Conservation (phyloP, 345 rosid genomes). For the Physaria fendleri region DNA sequence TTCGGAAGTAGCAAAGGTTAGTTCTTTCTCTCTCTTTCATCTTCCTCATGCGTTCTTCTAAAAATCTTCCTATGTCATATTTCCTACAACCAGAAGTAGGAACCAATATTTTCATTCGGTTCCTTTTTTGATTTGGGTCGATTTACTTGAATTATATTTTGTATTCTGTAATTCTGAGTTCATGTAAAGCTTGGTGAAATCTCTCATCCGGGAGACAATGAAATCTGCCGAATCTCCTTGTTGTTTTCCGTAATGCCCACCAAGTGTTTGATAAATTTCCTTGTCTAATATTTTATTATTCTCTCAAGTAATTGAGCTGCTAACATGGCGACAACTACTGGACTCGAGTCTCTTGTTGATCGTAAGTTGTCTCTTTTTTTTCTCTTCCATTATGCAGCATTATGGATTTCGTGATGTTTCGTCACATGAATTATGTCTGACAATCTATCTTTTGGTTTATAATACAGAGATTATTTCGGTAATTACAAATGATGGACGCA, state of each 20-base stretch:
- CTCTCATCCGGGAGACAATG: background rate
- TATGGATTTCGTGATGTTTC: background rate
- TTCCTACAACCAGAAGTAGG: background rate
- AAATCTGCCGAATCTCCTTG: background rate
- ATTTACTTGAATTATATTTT: background rate
- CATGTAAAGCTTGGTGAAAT: background rate
- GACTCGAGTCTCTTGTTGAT: conserved; percentile 79
- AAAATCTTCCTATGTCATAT: background rate
- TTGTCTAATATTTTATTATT: background rate
- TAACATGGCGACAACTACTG: conserved; percentile 57
- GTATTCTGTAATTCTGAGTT: background rate
- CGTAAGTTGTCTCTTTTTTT: conserved; percentile 30
- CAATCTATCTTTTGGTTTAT: background rate
- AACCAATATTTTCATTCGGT: background rate
- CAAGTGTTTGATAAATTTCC: conserved; percentile 20
- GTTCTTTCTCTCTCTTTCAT: too few relatives aligned
- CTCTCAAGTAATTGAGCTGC: conserved; percentile 2
- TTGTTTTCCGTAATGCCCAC: conserved; percentile 10
- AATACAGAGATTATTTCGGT: conserved; percentile 62
- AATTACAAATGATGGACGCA: conserved; percentile 86
- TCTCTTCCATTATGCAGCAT: background rate
- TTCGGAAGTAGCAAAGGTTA: too few relatives aligned
- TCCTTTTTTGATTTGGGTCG: background rate
- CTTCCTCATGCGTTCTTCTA: too few relatives aligned
- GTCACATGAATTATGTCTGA: background rate